Evolutionary conservation across 805 yeast genomes (phyloP), one percentile per base, ranked within the genome.

Genomic region (Zygoascus bituminiphila): DNA sequence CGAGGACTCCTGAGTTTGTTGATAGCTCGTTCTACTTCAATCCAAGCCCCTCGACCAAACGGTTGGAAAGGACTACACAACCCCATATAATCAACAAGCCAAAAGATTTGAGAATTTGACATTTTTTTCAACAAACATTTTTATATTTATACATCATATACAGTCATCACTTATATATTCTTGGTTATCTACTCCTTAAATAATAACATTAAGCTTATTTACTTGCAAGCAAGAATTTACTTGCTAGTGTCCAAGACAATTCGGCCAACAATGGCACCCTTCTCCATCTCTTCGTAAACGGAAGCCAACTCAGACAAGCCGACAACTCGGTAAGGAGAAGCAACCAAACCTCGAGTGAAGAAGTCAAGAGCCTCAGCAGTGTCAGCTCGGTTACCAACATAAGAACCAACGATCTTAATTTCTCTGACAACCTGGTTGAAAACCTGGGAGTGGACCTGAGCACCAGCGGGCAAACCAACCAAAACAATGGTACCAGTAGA

Each of bases 361-460:
- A 84, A 82, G 60, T 81, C 85, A 56, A 84, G 68, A 48, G 91
- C 88, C 73, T 84, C 89, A 54, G 82, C 76, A 56, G 91, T 78
- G 70, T 87, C 95, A 56, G 84, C 83, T 71, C 94, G 82, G 79
- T 84, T 84, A 60, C 95, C 95, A 54, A 86, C 95, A 64, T 84
- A 84, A 46, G 94, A 84, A 59, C 93, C 95, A 66, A 74, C 78
- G 63, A 86, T 81, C 62, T 73, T 72, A 65, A 83, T 72, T 51
- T 86, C 78, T 70, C 77, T 82, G 57, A 83, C 81, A 52, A 86
- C 94, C 46, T 84, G 79, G 55, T 74, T 71, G 72, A 85, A 82
- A 48, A 87, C 87, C 50, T 78, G 76, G 37, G 88, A 78, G 57
- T 74, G 72, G 61, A 80, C 78, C 66, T 77, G 76, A 54, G 93